These are phyloP conservation scores for Hymenoscyphus linearis DNA, from an alignment of 2,329 filamentous ascomycete species.

Conservation along the genomic window DNA sequence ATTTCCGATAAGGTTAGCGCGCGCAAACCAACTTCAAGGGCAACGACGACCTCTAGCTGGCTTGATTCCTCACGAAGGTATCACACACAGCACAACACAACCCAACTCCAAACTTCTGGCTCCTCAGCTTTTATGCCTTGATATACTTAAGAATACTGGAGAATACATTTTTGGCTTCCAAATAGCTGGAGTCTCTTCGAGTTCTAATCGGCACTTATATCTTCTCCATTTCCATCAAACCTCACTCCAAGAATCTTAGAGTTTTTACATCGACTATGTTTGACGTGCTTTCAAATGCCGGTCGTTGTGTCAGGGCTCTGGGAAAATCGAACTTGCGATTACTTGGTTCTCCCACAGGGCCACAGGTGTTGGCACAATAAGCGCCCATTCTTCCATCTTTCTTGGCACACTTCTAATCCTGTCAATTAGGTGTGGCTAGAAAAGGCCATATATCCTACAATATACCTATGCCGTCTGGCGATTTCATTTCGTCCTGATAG, in stretches of 20 bases:
- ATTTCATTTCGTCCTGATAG: not conserved
- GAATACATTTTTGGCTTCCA: not conserved
- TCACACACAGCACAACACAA: not conserved
- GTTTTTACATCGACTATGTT: not conserved
- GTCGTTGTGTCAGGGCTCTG: not conserved
- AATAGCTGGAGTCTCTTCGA: not conserved
- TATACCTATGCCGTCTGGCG: not conserved
- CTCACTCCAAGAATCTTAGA: not conserved
- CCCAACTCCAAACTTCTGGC: not conserved
- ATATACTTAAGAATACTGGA: not conserved
- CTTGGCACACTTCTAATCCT: not conserved
- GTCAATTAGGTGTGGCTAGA: not conserved
- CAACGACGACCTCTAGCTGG: not conserved
- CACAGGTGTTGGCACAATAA: not conserved
- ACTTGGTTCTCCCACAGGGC: not conserved
- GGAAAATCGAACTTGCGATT: not conserved
- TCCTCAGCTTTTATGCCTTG: not conserved
- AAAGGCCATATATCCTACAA: not conserved
- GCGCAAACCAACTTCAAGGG: not conserved
- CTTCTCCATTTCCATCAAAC: not conserved
- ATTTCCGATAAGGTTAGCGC: not conserved
- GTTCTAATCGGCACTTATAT: not conserved
- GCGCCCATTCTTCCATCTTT: not conserved
- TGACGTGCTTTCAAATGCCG: not conserved
- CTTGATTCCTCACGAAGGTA: not conserved